Conservation (phyloP, 352 stramenopile genomes). For the Phytophthora pluvialis region DNA sequence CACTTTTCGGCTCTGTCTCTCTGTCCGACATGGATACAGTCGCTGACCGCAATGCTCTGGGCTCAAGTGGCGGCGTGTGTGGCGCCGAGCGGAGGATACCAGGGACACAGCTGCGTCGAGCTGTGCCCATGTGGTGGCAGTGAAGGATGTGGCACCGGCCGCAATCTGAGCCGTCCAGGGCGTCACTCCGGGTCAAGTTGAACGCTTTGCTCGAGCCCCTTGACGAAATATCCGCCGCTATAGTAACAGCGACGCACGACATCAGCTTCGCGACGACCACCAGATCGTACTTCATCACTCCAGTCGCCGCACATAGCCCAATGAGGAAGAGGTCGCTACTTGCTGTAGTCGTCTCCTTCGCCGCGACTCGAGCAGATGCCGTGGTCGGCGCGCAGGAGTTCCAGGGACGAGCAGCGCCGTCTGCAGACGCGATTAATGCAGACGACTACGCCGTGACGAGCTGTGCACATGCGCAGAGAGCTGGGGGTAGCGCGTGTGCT, state of each 20-base stretch:
- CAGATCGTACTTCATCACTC: constrained; percentile 15
- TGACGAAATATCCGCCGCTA: neutral
- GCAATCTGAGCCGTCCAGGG: constrained; percentile 3
- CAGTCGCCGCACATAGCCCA: neutral
- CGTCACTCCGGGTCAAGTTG: constrained; percentile 14
- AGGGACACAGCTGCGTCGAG: neutral
- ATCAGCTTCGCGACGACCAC: neutral
- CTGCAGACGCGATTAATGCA: neutral
- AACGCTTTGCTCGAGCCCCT: neutral
- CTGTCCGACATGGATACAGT: constrained; percentile 26
- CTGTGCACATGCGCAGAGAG: constrained; percentile 12
- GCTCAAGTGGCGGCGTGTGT: constrained; percentile 8
- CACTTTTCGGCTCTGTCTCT: constrained; percentile 23
- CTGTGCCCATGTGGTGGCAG: neutral
- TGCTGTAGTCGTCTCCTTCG: neutral
- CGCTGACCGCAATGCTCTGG: neutral
- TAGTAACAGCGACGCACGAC: constrained; percentile 15
- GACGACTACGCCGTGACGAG: constrained; percentile 21
- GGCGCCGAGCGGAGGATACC: neutral
- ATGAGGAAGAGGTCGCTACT: constrained; percentile 23
- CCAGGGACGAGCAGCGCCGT: constrained; percentile 3
- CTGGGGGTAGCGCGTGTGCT: constrained; percentile 4
- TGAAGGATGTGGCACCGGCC: constrained; percentile 3
- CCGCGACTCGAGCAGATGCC: neutral
- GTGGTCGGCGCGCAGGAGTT: constrained; percentile 7